Percentiles rank a stretch among this genome's conserved stretches.
Evolutionary conservation across 1,139 yeast genomes (phyloP).

Genomic region (Blastobotrys arbuscula): DNA sequence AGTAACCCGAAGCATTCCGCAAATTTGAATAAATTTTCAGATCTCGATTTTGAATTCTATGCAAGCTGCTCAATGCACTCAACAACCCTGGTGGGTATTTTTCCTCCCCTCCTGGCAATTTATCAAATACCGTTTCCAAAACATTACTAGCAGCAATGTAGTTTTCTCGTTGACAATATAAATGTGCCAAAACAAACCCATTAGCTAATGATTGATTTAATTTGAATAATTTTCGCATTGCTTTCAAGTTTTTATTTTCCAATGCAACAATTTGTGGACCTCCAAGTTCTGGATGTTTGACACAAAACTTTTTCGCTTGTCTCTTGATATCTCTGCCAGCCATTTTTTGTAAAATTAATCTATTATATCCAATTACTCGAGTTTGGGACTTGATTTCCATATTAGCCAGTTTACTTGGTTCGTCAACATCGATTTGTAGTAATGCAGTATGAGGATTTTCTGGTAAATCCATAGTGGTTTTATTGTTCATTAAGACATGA

Average conservation of each 20-base stretch:
- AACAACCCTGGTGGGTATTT: constrained; percentile 42
- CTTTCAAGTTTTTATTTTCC: constrained; percentile 11
- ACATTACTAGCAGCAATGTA: constrained; percentile 43
- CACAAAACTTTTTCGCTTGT: constrained; percentile 17
- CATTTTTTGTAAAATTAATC: constrained; percentile 24
- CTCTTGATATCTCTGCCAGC: constrained; percentile 24
- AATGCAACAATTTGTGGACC: constrained; percentile 14
- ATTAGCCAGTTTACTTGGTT: constrained; percentile 14
- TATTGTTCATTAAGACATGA: constrained; percentile 22
- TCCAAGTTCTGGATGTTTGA: constrained; percentile 13
- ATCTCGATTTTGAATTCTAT: constrained; percentile 37
- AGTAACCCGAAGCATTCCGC: constrained; percentile 22
- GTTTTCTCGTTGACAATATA: constrained; percentile 39
- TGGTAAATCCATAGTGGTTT: constrained; percentile 17
- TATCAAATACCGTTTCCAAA: constrained; percentile 35
- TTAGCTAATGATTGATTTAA: constrained; percentile 20
- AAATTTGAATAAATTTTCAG: constrained; percentile 21
- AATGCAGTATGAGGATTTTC: constrained; percentile 20
- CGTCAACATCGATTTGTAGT: constrained; percentile 22
- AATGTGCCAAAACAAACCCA: constrained; percentile 40
- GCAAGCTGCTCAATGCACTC: constrained; percentile 43
- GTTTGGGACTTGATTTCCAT: constrained; percentile 22
- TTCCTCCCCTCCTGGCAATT: constrained; percentile 11
- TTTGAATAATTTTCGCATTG: constrained; percentile 16
- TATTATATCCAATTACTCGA: constrained; percentile 23